These are phyloP conservation scores for Macroventuria anomochaeta DNA, from an alignment of 2,329 filamentous ascomycete species.

Conservation along the genomic window DNA sequence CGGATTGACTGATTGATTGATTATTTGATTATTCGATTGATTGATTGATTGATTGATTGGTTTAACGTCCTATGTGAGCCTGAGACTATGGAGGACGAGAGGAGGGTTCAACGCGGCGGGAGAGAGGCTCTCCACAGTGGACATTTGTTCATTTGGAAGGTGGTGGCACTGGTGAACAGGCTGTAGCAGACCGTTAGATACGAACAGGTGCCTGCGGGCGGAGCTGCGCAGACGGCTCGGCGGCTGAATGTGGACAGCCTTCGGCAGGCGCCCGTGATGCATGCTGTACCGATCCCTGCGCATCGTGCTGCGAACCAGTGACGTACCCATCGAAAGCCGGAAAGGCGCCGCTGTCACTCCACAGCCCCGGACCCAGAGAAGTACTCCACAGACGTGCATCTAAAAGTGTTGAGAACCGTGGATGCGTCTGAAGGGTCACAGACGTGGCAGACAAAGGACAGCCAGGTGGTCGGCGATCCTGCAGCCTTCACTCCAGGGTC, in stretches of 20 bases:
- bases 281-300: conserved; percentile 8
- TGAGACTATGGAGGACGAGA: too few species aligned
- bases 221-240: conserved; percentile 10
- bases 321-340: conserved; percentile 6
- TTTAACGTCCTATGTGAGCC: too few species aligned
- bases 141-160: conserved; percentile 6
- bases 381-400: conserved; percentile 14
- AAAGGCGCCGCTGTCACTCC: conserved; percentile 9
- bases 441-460: conserved; percentile 1
- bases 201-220: neutral
- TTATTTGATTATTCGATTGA: too few species aligned
- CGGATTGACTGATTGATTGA: too few species aligned
- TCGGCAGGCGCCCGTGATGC: conserved; percentile 12
- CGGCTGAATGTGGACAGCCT: conserved; percentile 15
- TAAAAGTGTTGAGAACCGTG: neutral
- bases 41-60: too few species aligned
- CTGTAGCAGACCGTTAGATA: neutral
- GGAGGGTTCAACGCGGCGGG: conserved; percentile 30
- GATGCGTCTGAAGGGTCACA: neutral
- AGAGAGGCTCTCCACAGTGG: conserved; percentile 2
- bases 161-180: neutral
- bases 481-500: neutral
- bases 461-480: conserved; percentile 5
- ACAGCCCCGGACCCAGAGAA: conserved; percentile 1
- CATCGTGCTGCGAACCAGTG: conserved; percentile 4